Evolutionary conservation across 1,284 basidiomycete species (phyloP).

Genomic region (Phellopilus nigrolimitatus): DNA sequence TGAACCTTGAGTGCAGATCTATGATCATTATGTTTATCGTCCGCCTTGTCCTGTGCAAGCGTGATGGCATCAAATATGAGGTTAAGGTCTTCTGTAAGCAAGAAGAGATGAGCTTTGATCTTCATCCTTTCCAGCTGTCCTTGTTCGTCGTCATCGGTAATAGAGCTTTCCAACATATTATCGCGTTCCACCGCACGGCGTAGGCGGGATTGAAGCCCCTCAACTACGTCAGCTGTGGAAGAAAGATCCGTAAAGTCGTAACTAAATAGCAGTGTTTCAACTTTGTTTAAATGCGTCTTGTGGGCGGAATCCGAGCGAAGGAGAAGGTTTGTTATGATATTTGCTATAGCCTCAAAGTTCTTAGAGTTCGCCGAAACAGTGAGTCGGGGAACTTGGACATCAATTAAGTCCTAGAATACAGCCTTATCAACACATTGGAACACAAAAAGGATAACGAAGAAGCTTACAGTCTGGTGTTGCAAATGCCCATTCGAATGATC

Average conservation of each 20-base stretch:
- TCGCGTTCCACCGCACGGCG: slow-evolving; percentile 64
- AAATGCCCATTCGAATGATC: slow-evolving; percentile 58
- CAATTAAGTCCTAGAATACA: slow-evolving; percentile 65
- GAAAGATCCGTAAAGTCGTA: slow-evolving; percentile 86
- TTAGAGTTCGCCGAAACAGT: slow-evolving; percentile 84
- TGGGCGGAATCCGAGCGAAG: slow-evolving; percentile 87
- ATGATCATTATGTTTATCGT: slow-evolving; percentile 61
- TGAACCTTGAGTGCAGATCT: slow-evolving; percentile 82
- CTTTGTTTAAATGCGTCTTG: slow-evolving; percentile 67
- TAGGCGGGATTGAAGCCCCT: slow-evolving; percentile 71
- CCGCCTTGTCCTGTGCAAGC: slow-evolving; percentile 71
- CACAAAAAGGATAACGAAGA: slow-evolving; percentile 6
- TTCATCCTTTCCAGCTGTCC: slow-evolving; percentile 60
- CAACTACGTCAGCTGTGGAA: slow-evolving; percentile 66
- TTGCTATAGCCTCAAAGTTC: slow-evolving; percentile 86
- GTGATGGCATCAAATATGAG: slow-evolving; percentile 89
- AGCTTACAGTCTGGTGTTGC: slow-evolving; percentile 70
- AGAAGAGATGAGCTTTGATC: slow-evolving; percentile 70
- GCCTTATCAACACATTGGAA: slow-evolving; percentile 3
- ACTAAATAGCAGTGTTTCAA: slow-evolving; percentile 84
- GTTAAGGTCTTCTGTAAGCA: slow-evolving; percentile 78
- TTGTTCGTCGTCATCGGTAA: slow-evolving; percentile 38
- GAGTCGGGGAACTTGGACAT: slow-evolving; percentile 79
- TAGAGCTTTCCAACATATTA: slow-evolving; percentile 41
- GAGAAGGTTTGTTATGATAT: slow-evolving; percentile 83